These are phyloP conservation scores for Flaveria ramosissima DNA, from an alignment of 129 eudicot species.

Conservation along the genomic window DNA sequence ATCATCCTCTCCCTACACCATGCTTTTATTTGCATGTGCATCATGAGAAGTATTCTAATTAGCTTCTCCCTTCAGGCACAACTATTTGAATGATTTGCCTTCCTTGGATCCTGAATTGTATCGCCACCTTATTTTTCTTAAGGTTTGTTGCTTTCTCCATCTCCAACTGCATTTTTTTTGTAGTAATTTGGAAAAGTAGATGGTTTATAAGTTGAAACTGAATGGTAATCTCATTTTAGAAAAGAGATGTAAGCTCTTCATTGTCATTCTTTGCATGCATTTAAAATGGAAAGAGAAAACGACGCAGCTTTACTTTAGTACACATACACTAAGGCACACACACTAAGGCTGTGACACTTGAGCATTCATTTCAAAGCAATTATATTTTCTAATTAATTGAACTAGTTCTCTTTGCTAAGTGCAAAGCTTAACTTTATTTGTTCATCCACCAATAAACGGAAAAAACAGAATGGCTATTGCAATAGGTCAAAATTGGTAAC, in stretches of 20 bases:
- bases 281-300: background rate
- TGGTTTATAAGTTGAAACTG: background rate
- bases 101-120: slow-evolving; percentile 97
- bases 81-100: slow-evolving; percentile 92
- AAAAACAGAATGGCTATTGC: background rate
- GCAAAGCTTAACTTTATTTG: background rate
- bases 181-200: slow-evolving; percentile 1
- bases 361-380: background rate
- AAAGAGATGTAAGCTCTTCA: slow-evolving; percentile 3
- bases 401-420: background rate
- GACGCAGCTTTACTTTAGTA: background rate
- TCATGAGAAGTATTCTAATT: slow-evolving; percentile 8
- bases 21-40: slow-evolving; percentile 2
- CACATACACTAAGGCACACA: background rate
- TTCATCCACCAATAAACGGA: background rate
- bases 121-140: slow-evolving; percentile 88
- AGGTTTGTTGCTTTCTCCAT: slow-evolving; percentile 49
- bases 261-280: background rate
- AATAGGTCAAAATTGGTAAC: background rate
- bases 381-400: background rate
- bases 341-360: background rate
- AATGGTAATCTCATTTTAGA: background rate
- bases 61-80: slow-evolving; percentile 56
- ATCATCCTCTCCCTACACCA: background rate
- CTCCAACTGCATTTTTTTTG: slow-evolving; percentile 10